Conservation (phyloP, 306 rosid genomes). For the Arachis stenosperma region DNA sequence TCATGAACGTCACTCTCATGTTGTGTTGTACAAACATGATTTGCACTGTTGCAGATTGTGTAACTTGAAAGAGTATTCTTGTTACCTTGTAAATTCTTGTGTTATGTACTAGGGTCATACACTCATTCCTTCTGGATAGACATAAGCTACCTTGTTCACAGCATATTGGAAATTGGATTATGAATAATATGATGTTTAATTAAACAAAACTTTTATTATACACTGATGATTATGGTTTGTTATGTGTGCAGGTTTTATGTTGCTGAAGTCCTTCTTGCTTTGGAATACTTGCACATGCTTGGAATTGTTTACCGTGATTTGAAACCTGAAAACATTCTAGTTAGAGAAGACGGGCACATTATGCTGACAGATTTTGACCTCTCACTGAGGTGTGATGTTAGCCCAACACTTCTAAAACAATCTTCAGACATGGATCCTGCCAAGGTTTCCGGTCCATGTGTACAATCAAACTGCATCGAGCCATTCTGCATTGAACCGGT, state of each 20-base stretch:
- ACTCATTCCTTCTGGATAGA: too few species aligned
- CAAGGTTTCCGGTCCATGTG: slow-evolving; percentile 67
- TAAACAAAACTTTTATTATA: slow-evolving; percentile 19
- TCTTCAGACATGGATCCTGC: slow-evolving; percentile 59
- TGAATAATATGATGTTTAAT: slow-evolving; percentile 20
- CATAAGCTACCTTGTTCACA: neutral
- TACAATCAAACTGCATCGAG: slow-evolving; percentile 69
- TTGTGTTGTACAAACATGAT: slow-evolving; percentile 10
- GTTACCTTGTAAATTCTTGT: slow-evolving; percentile 6
- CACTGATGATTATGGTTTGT: neutral
- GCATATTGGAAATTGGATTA: neutral
- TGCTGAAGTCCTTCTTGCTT: slow-evolving; percentile 89
- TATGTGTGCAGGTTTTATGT: slow-evolving; percentile 71
- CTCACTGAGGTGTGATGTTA: slow-evolving; percentile 77
- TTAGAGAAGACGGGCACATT: slow-evolving; percentile 89
- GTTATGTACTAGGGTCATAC: slow-evolving; percentile 2
- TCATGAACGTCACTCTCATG: slow-evolving; percentile 18
- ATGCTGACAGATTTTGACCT: slow-evolving; percentile 94
- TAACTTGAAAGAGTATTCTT: slow-evolving; percentile 2
- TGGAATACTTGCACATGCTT: slow-evolving; percentile 94
- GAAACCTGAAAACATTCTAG: slow-evolving; percentile 91
- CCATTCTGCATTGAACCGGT: slow-evolving; percentile 83
- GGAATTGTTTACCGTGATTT: slow-evolving; percentile 88
- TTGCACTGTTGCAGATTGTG: slow-evolving; percentile 10
- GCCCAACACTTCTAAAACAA: slow-evolving; percentile 71